A percentile compares a stretch with the other conserved stretches of the same genome.
These are phyloP conservation scores for Epichloe hybrida DNA, from an alignment of 2,329 filamentous ascomycete genomes.

Conservation along the genomic window DNA sequence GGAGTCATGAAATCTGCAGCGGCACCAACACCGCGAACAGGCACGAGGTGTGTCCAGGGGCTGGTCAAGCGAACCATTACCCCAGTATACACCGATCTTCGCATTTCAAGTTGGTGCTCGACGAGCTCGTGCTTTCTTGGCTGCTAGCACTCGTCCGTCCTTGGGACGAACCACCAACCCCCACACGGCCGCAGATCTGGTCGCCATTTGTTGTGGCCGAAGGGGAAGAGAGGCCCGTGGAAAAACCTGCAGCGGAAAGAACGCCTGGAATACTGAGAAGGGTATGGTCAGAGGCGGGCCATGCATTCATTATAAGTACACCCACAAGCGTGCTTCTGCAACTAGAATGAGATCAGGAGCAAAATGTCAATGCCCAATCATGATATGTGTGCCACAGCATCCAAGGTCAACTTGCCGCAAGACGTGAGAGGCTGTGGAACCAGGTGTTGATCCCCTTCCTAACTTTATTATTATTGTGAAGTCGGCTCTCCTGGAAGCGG, in stretches of 20 bases:
- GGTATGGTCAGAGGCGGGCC: slow-evolving; percentile 3
- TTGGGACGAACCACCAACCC: slow-evolving; percentile 26
- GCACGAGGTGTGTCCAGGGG: slow-evolving; percentile 2
- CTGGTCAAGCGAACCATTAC: slow-evolving; percentile 16
- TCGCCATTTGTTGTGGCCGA: slow-evolving; percentile 15
- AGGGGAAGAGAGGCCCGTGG: background rate
- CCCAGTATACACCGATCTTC: slow-evolving; percentile 24
- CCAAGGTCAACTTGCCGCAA: background rate
- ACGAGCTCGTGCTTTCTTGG: slow-evolving; percentile 15
- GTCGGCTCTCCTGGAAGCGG: background rate
- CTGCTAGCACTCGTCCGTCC: slow-evolving; percentile 24
- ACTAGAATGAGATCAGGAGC: slow-evolving; percentile 1
- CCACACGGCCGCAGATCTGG: slow-evolving; percentile 29
- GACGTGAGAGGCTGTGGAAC: background rate
- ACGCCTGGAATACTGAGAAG: slow-evolving; percentile 2
- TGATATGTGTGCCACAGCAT: slow-evolving; percentile 3
- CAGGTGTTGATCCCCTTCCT: background rate
- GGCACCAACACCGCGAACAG: background rate
- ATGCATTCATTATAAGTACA: slow-evolving; percentile 3
- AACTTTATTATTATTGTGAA: background rate
- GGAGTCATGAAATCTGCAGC: slow-evolving; percentile 5
- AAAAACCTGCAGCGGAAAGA: slow-evolving; percentile 1
- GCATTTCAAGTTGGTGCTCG: slow-evolving; percentile 8
- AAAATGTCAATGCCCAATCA: slow-evolving; percentile 9
- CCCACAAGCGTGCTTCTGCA: slow-evolving; percentile 1